Evolutionary conservation across 805 yeast species (phyloP), one percentile per base, ranked within the genome.

Genomic region (Suhomyces prunicola): DNA sequence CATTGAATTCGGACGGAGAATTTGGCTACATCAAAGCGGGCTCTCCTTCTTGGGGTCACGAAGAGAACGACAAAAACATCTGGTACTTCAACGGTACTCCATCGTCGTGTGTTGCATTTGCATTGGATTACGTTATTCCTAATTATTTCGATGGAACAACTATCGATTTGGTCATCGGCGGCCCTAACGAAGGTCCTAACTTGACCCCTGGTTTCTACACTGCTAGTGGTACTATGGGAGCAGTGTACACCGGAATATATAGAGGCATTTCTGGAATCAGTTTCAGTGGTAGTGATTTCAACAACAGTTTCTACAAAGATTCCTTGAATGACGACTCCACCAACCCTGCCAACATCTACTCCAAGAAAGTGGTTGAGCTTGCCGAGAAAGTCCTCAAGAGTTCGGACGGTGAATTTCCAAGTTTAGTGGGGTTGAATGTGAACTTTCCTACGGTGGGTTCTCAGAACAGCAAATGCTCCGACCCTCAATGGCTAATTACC

Each of bases 21-120:
- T 81, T 80, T 58, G 66, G 66, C 33, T 79, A 78, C 61, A 76
- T 74, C 48, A 70, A 72, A 49, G 66, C 63, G 0, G 85, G 84
- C 27, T 69, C 74, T 24, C 81, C 83, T 53, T 73, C 82, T 23
- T 81, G 84, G 84, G 84, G 82, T 35, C 77, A 76, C 53, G 84
- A 80, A 54, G 64, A 19, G 17, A 40, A 55, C 46, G 79, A 78
- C 60, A 53, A 59, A 47, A 59, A 66, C 57, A 51, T 65, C 47
- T 64, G 70, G 69, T 66, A 65, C 57, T 65, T 66, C 54, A 62
- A 66, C 54, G 70, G 69, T 24, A 65, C 69, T 9, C 69, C 69
- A 8, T 50, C 66, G 2, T 60, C 68, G 4, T 60, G 65, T 47
- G 67, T 65, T 12, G 65, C 67, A 5, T 66, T 65, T 49, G 68